Conservation (phyloP, 768 basidiomycete species). For the Lactifluus pinguis region DNA sequence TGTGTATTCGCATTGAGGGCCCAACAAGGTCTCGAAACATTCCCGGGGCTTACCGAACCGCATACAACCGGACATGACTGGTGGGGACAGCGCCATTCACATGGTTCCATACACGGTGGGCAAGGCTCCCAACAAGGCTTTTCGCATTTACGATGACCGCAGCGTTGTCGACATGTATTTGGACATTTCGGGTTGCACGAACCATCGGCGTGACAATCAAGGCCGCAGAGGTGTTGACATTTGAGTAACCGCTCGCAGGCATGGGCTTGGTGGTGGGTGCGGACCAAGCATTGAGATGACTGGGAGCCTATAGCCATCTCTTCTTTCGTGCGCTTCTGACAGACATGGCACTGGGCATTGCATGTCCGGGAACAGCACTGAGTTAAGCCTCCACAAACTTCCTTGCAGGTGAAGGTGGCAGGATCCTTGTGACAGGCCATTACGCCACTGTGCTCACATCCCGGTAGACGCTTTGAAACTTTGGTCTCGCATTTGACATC, state of each 20-base stretch:
- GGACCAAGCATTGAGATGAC: neutral
- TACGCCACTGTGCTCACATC: slow-evolving; percentile 26
- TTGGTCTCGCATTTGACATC: slow-evolving; percentile 21
- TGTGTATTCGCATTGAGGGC: too few relatives aligned
- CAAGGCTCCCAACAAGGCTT: slow-evolving; percentile 27
- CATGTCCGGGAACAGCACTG: slow-evolving; percentile 27
- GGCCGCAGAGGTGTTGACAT: slow-evolving; percentile 28
- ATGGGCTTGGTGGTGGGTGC: slow-evolving; percentile 23
- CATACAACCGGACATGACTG: slow-evolving; percentile 24
- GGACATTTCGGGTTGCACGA: slow-evolving; percentile 25
- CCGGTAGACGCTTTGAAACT: slow-evolving; percentile 23
- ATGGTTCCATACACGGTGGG: slow-evolving; percentile 14
- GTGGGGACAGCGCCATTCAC: too few relatives aligned
- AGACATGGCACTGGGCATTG: slow-evolving; percentile 24
- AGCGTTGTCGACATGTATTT: slow-evolving; percentile 23
- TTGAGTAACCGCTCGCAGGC: slow-evolving; percentile 25
- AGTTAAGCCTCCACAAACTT: slow-evolving; percentile 21
- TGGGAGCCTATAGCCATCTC: neutral
- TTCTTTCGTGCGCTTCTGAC: slow-evolving; percentile 20
- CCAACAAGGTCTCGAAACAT: too few relatives aligned
- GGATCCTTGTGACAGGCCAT: slow-evolving; percentile 20
- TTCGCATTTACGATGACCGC: slow-evolving; percentile 25
- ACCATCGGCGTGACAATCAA: slow-evolving; percentile 25
- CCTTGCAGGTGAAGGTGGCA: slow-evolving; percentile 18
- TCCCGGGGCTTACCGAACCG: too few relatives aligned